phyloP scores from a whole-genome alignment of 2,329 filamentous ascomycete species.

The Cytospora paraplurivora region DNA sequence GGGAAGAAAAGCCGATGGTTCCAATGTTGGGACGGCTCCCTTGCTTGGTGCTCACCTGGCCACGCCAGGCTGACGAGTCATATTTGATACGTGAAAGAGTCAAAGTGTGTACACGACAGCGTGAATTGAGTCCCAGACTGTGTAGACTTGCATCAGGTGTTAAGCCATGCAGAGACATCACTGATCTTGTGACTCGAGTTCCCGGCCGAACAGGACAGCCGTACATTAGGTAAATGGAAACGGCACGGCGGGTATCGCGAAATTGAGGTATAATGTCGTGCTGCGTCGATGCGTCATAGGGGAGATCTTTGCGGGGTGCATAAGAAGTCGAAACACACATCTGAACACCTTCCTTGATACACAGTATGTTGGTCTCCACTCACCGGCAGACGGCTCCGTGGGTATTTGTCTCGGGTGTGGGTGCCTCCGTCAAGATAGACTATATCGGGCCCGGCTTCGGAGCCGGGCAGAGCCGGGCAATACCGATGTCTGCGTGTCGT shows the following conservation, averaged over 20 bases:
- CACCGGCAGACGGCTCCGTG: neutral
- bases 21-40: conserved; percentile 1
- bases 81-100: conserved; percentile 8
- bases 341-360: neutral
- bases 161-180: conserved; percentile 4
- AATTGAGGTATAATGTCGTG: neutral
- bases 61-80: conserved; percentile 21
- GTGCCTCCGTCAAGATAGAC: neutral
- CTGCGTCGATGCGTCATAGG: conserved; percentile 9
- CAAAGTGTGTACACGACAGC: conserved; percentile 13
- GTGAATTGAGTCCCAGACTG: neutral
- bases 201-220: conserved; percentile 6
- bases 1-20: neutral
- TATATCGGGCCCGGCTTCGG: neutral
- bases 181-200: neutral
- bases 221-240: neutral
- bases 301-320: conserved; percentile 19
- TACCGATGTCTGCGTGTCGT: neutral
- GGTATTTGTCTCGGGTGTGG: neutral
- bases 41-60: conserved; percentile 8
- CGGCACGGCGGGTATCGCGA: conserved; percentile 12
- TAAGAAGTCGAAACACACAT: conserved; percentile 7
- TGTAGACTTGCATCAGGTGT: conserved; percentile 12
- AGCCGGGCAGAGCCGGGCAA: neutral
- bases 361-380: conserved; percentile 6